phyloP scores from a whole-genome alignment of 1,139 yeast genomes.

The Kodamaea suecica region DNA sequence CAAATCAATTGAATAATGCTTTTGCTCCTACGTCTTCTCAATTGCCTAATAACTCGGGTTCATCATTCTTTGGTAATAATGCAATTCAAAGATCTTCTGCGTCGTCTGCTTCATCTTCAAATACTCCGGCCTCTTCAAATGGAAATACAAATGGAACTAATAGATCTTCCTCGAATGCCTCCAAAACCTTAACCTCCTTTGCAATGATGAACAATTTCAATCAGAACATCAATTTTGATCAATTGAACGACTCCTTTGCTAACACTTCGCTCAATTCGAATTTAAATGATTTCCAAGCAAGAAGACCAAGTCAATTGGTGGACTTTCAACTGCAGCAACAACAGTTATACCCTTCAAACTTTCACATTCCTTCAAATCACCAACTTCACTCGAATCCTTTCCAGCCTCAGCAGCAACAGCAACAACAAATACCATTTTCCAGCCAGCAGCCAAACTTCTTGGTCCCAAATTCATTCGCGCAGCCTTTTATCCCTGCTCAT shows the following conservation, averaged over 20 bases:
- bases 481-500: slow-evolving; percentile 6
- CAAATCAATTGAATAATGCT: slow-evolving; percentile 8
- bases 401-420: slow-evolving; percentile 9
- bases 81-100: slow-evolving; percentile 16
- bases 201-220: slow-evolving; percentile 17
- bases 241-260: slow-evolving; percentile 34
- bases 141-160: slow-evolving; percentile 2
- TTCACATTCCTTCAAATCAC: slow-evolving; percentile 7
- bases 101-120: slow-evolving; percentile 20
- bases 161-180: slow-evolving; percentile 9
- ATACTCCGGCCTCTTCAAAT: slow-evolving; percentile 8
- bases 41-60: slow-evolving; percentile 6
- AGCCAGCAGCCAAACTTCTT: slow-evolving; percentile 9
- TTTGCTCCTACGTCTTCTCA: slow-evolving; percentile 6
- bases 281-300: slow-evolving; percentile 40
- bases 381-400: slow-evolving; percentile 7
- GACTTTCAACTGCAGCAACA: slow-evolving; percentile 25
- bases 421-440: slow-evolving; percentile 5
- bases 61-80: slow-evolving; percentile 12
- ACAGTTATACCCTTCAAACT: slow-evolving; percentile 8
- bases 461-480: slow-evolving; percentile 7
- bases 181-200: slow-evolving; percentile 16
- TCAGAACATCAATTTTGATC: slow-evolving; percentile 24
- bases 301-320: slow-evolving; percentile 46
- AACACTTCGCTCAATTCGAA: slow-evolving; percentile 35